Percentiles rank a stretch among this genome's conserved stretches.
phyloP scores from a whole-genome alignment of 1,284 basidiomycete genomes.

The Trichosporon coremiiforme region DNA sequence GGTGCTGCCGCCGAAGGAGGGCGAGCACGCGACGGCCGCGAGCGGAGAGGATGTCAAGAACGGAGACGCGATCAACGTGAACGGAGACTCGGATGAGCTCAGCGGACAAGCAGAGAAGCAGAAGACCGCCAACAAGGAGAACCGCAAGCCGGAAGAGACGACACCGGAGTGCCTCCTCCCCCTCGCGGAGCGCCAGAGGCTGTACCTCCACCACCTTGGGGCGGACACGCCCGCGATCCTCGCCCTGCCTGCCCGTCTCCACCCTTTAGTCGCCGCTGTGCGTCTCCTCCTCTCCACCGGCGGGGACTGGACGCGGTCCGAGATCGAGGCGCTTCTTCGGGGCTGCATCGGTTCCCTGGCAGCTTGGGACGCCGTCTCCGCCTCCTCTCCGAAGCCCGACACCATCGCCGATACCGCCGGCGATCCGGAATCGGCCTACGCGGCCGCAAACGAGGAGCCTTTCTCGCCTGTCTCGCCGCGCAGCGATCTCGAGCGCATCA shows the following conservation, averaged over 20 bases:
- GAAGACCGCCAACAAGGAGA: neutral
- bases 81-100: too few species aligned
- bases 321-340: conserved; percentile 67
- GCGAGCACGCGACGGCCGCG: neutral
- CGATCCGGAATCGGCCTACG: neutral
- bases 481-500: conserved; percentile 24
- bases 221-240: conserved; percentile 63
- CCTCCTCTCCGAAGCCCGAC: neutral
- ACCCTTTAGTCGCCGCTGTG: conserved; percentile 44
- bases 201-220: conserved; percentile 64
- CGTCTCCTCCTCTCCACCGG: conserved; percentile 52
- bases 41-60: neutral
- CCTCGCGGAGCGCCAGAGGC: conserved; percentile 61
- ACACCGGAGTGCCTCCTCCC: conserved; percentile 58
- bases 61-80: neutral
- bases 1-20: conserved; percentile 44
- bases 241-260: conserved; percentile 36
- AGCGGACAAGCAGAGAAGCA: too few species aligned
- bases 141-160: neutral
- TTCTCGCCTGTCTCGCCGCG: too few species aligned
- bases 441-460: neutral
- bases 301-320: conserved; percentile 64
- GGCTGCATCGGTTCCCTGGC: conserved; percentile 47
- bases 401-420: too few species aligned
- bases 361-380: conserved; percentile 31